A percentile compares a stretch with the other conserved stretches of the same genome.
phyloP scores from a whole-genome alignment of 192 early-diverging fungal genomes.

The Coemansia sp. region DNA sequence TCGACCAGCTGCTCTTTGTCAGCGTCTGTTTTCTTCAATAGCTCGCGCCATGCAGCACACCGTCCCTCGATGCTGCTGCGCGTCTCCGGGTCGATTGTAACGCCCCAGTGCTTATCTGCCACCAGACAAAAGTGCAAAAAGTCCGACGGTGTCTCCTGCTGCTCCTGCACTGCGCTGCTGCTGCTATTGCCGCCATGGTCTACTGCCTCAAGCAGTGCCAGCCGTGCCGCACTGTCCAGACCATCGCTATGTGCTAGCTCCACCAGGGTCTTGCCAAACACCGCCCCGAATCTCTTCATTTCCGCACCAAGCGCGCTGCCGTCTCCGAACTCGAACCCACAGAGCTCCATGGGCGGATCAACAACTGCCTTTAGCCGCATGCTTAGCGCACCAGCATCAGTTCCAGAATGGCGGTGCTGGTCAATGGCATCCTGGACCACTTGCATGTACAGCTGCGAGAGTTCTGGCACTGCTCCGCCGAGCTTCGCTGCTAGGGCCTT shows the following conservation, averaged over 20 bases:
- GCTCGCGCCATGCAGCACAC: not conserved
- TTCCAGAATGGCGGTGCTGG: not conserved
- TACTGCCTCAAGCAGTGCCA: slow-evolving; percentile 15
- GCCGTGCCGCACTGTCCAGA: slow-evolving; percentile 11
- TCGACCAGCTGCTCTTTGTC: slow-evolving; percentile 4
- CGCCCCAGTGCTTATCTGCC: slow-evolving; percentile 33
- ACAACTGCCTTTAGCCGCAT: slow-evolving; percentile 8
- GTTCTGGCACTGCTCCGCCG: not conserved
- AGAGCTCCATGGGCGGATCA: slow-evolving; percentile 28
- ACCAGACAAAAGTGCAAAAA: slow-evolving; percentile 22
- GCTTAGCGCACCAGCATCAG: not conserved
- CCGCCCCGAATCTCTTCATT: slow-evolving; percentile 6
- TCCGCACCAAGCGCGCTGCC: slow-evolving; percentile 18
- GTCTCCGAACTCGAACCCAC: slow-evolving; percentile 27
- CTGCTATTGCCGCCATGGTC: not conserved
- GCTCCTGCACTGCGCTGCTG: not conserved
- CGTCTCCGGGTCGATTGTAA: not conserved
- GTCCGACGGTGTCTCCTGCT: slow-evolving; percentile 7
- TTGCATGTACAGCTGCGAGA: slow-evolving; percentile 17
- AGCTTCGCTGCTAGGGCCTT: slow-evolving; percentile 5
- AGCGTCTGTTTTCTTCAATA: slow-evolving; percentile 3
- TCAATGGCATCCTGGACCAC: not conserved
- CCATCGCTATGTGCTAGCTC: not conserved
- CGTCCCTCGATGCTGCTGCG: slow-evolving; percentile 1
- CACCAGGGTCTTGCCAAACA: slow-evolving; percentile 8